Conservation (phyloP, 495 filamentous ascomycete species). For the Neurospora sp. region DNA sequence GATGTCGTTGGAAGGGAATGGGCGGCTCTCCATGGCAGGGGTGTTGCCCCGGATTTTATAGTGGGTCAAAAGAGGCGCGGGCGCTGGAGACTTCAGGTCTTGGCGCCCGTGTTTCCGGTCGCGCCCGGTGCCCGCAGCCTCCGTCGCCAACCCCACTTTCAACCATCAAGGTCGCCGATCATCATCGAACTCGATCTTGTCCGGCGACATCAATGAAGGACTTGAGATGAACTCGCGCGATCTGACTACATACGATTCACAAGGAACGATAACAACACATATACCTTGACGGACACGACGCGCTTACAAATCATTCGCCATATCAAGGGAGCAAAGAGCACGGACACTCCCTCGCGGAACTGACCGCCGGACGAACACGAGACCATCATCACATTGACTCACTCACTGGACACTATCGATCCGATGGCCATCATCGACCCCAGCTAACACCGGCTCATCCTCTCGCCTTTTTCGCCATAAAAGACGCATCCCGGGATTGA, state of each 20-base stretch:
- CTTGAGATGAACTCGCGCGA: background rate
- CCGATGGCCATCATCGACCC: background rate
- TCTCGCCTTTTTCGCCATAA: background rate
- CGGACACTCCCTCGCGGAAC: background rate
- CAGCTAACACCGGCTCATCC: background rate
- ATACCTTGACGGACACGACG: background rate
- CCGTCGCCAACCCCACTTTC: background rate
- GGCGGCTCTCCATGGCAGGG: background rate
- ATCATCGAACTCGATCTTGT: background rate
- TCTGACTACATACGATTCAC: background rate
- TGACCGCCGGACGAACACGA: background rate
- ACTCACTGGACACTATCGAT: background rate
- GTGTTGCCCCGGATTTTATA: background rate
- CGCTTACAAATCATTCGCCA: background rate
- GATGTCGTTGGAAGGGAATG: background rate
- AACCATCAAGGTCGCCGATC: background rate
- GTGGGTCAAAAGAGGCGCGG: background rate
- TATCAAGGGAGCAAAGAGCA: background rate
- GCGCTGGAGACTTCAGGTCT: background rate
- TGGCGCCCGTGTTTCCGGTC: background rate
- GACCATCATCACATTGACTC: background rate
- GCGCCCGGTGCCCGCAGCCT: background rate
- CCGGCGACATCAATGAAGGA: background rate
- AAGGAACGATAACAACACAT: background rate
- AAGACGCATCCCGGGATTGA: background rate